Base-by-base conservation (phyloP, 2,329 filamentous ascomycete species). In the Botryosphaeria dothidea region DNA sequence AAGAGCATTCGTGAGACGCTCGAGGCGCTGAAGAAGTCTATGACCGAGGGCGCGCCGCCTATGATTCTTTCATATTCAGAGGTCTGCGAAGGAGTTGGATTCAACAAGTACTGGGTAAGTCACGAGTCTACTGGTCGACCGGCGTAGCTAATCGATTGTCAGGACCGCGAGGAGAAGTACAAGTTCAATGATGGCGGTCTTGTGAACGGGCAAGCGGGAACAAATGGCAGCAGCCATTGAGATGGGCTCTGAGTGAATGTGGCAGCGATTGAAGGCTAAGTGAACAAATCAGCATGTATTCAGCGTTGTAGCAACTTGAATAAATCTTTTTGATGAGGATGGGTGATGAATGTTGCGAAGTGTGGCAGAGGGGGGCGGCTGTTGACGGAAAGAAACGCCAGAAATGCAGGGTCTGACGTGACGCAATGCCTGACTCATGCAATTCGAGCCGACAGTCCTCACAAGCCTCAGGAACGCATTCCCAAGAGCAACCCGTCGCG, bases 61-160 rank as follows among this genome's bases (percentile, higher is more conserved):
- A 77, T 75, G 67, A 79, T 83, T 46, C 66, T 83, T 29, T 75
- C 75, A 0, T 82, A 81, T 62, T 70, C 70, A 0, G 79, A 84
- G 52, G 80, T 83, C 0, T 82, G 79, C 41, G 64, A 67, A 52
- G 66, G 66, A 0, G 80, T 83, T 21, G 81, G 81, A 0, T 83
- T 83, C 62, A 77, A 78, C 51, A 76, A 80, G 31, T 66, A 66
- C 41, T 66, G 49, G 57, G 64, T 63, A 4, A 45, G 61, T 64
- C 17, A n/a, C n/a, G 9, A 11, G 15, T 13, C 36, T 5, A 2
- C 9, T 13, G 9, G 2, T 45, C 9, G 19, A 11, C 27, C 19
- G 34, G 11, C 5, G 0, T 8, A 3, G 46, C 38, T 54, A 34
- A 64, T 27, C 5, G 1, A 3, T 4, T 81, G 81, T 64, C 81